Percentiles rank a stretch among this genome's conserved stretches.
Conservation (phyloP, 177 flowering plant genomes). For the Vitis hybrid region DNA sequence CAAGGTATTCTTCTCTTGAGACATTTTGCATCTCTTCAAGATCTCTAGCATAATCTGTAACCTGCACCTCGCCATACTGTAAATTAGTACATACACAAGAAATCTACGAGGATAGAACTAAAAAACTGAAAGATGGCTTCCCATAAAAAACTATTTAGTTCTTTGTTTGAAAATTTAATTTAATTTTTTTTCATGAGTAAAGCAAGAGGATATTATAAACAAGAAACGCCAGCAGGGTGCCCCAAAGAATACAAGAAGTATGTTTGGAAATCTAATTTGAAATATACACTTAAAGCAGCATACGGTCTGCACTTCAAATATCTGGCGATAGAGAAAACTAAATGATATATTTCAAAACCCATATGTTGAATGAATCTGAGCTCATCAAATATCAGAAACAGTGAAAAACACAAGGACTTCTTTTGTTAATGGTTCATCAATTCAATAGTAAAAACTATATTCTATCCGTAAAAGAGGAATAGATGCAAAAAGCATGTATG, state of each 20-base stretch:
- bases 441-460: background rate
- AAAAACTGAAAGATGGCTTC: background rate
- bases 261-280: background rate
- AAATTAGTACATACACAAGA: background rate
- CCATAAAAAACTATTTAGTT: too few relatives aligned
- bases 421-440: background rate
- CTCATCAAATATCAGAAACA: background rate
- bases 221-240: too few relatives aligned
- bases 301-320: background rate
- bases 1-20: constrained; percentile 87
- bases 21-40: constrained; percentile 84
- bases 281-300: background rate
- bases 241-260: too few relatives aligned
- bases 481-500: background rate
- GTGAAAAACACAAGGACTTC: background rate
- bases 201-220: too few relatives aligned
- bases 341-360: background rate
- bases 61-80: constrained; percentile 43
- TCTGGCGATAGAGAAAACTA: background rate
- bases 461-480: background rate
- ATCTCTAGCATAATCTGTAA: constrained; percentile 84
- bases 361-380: background rate
- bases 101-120: background rate
- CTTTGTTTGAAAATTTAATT: too few relatives aligned
- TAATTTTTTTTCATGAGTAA: too few relatives aligned